Conservation (phyloP, 805 yeast genomes). For the Zygosaccharomyces lentus region DNA sequence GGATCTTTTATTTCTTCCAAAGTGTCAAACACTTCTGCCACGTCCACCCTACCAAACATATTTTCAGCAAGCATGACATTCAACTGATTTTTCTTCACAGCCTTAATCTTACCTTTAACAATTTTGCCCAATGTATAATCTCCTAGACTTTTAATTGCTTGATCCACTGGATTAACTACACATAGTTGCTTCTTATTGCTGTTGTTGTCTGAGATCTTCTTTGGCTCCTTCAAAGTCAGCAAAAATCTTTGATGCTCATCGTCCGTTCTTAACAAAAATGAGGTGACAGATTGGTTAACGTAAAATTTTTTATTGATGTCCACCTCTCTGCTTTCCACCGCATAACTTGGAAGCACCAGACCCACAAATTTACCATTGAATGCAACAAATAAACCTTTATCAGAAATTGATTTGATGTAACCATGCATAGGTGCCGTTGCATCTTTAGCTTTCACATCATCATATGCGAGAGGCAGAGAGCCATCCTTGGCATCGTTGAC, state of each 20-base stretch:
- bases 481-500: constrained; percentile 55
- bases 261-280: constrained; percentile 63
- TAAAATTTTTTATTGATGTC: constrained; percentile 53
- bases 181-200: constrained; percentile 14
- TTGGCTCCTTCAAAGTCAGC: constrained; percentile 51
- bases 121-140: constrained; percentile 58
- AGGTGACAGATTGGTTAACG: constrained; percentile 66
- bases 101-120: constrained; percentile 56
- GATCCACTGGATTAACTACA: constrained; percentile 59
- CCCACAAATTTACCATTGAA: constrained; percentile 82
- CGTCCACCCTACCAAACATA: constrained; percentile 73
- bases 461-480: constrained; percentile 53
- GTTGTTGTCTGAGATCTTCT: constrained; percentile 11
- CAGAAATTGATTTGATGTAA: constrained; percentile 72
- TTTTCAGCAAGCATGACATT: constrained; percentile 74
- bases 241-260: constrained; percentile 66
- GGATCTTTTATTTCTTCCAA: constrained; percentile 52
- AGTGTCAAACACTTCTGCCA: constrained; percentile 60
- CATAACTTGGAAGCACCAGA: constrained; percentile 70
- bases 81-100: constrained; percentile 68
- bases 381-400: constrained; percentile 74
- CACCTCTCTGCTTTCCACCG: constrained; percentile 49
- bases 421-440: constrained; percentile 57
- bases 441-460: constrained; percentile 46
- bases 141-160: constrained; percentile 41